Evolutionary conservation across 768 basidiomycete species (phyloP), one percentile per base, ranked within the genome.

Genomic region (Rhodotorula toruloides): DNA sequence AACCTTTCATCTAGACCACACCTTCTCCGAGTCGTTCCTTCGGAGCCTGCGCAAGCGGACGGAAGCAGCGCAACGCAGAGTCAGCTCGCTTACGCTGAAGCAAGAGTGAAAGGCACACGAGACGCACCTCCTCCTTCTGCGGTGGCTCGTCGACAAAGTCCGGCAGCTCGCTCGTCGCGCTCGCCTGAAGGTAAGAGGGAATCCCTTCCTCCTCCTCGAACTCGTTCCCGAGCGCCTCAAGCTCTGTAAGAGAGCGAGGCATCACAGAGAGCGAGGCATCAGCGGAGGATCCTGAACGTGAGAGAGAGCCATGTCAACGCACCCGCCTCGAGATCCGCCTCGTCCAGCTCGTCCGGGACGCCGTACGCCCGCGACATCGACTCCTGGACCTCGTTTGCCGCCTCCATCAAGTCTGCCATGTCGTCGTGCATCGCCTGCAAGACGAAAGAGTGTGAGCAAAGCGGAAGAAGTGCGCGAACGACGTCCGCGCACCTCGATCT

Each of bases 381-480:
- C 77, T 98, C 96, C 75, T 98, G 94, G 65, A 99, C 91, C 77
- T 99, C 96, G 74, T 97, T 98, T 16, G 92, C 90, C 77, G 96
- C 91, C 75, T 98, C 96, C 64, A 99, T 80, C 68, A 98, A 77
- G 63, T 98, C 96, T 75, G 96, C 92, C 93, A 99, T 97, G 65
- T 99, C 94, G 76, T 88, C 91, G 77, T 99, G 94, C 75, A 97
- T 90, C 74, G 81, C 87, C 93, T 97, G 75, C 27, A 43, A 42
- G 53, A 12, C 21, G 44, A 19, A 17, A 32, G 52, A 39, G 32
- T 3, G 4, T 2, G 32, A n/a, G 22, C 44, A 46, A 46, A 22
- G 44, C 44, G 10, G 17, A 46, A 12, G 16, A 22, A 9, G 16
- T 46, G 44, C 9, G 8, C 9, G 39, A 31, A 29, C 27, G 9